phyloP scores from a whole-genome alignment of 139 green algal species.

The Prasinococcaceae sp. region DNA sequence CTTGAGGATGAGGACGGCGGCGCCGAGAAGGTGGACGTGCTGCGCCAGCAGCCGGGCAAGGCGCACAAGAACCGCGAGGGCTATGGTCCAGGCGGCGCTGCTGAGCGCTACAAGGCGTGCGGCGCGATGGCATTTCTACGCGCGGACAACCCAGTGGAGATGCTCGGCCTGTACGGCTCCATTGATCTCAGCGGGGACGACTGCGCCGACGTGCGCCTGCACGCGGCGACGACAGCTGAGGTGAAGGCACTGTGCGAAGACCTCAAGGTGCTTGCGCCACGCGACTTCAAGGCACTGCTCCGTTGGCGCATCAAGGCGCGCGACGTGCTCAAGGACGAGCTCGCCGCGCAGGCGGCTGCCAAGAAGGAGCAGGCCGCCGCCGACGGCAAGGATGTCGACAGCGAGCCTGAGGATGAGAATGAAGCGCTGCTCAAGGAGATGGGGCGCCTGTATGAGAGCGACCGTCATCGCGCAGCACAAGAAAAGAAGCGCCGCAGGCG shows the following conservation, averaged over 20 bases:
- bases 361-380: not conserved
- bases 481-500: slow-evolving; percentile 38
- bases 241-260: slow-evolving; percentile 56
- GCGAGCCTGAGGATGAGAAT: slow-evolving; percentile 40
- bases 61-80: slow-evolving; percentile 7
- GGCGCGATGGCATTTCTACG: slow-evolving; percentile 61
- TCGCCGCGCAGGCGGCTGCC: not conserved
- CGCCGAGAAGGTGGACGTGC: slow-evolving; percentile 8
- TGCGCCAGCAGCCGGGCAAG: slow-evolving; percentile 33
- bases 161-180: slow-evolving; percentile 61
- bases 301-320: slow-evolving; percentile 49
- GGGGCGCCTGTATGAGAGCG: slow-evolving; percentile 64
- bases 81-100: slow-evolving; percentile 32
- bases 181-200: slow-evolving; percentile 16
- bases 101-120: slow-evolving; percentile 32
- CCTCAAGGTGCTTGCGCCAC: slow-evolving; percentile 80
- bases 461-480: slow-evolving; percentile 26
- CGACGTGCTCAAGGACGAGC: slow-evolving; percentile 13
- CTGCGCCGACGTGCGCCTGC: slow-evolving; percentile 22
- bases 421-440: slow-evolving; percentile 72
- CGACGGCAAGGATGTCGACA: slow-evolving; percentile 1
- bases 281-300: slow-evolving; percentile 95
- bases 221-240: slow-evolving; percentile 60
- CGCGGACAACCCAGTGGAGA: slow-evolving; percentile 61
- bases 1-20: slow-evolving; percentile 11